Evolutionary conservation across 495 filamentous ascomycete species (phyloP), one percentile per base, ranked within the genome.

Genomic region (Amniculicola lignicola): DNA sequence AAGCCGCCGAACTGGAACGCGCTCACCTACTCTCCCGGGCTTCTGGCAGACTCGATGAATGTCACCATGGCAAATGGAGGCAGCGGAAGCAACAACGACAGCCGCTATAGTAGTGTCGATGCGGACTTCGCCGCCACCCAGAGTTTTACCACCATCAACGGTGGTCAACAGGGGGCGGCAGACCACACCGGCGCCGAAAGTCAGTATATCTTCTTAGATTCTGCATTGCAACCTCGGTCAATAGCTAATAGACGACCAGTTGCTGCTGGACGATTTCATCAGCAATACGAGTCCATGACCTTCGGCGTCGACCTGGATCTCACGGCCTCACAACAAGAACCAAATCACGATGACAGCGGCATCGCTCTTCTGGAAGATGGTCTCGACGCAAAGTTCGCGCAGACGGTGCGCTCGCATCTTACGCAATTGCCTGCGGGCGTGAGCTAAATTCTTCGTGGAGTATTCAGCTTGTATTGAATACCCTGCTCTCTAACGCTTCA

Each of bases 281-380:
- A 52, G 46, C 42, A 52, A 51, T 33, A 38, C 22, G 38, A 40
- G 35, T 45, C 29, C 24, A 31, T 53, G 31, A 55, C 25, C 19
- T 57, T 59, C 54, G 48, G 41, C 25, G 37, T 57, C 33, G 63
- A 61, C 43, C 51, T 65, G 24, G 43, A 45, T 25, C 42, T 63
- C 21, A 16, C 38, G 33, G 54, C 46, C 6, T 45, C 55, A 7
- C 57, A 63, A 21, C 56, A 62, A 21, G 56, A 67, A 6, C 54
- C 37, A 18, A 67, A 69, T 54, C 82, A 78, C 49, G 85, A 89
- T 57, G 85, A 89, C 66, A 86, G 83, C 58, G 85, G 82, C 11
- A 87, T 89, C 51, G 82, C 25, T 15, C 36, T 65, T 4, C 27
- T 63, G 7, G 61, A 63, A 11, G 55, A 59, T 37, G 39, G 46